Base-by-base conservation (phyloP, 352 stramenopile genomes). In the Globisporangium cylindrosporum region DNA sequence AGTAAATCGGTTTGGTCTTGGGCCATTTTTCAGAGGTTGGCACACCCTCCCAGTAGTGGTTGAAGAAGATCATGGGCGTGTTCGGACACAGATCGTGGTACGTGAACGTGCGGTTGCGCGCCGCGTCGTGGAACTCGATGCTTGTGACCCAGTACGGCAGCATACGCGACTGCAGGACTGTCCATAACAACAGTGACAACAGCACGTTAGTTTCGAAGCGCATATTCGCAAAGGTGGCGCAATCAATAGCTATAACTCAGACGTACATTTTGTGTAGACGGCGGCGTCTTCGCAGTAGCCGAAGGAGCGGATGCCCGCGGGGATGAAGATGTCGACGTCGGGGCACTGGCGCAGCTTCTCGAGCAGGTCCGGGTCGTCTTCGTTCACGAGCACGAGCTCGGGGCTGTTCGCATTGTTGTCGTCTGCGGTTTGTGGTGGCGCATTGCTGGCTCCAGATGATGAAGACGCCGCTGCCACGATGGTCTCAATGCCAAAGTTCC, bases 201-300 rank as follows among this genome's bases (percentile, higher is more conserved):
- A 41, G 36, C 24, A 48, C 48, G 62, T 41, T 18, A 68, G 62
- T 48, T 12, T 43, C 1, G 6, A 22, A 12, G 25, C n/a, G 25
- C 8, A 49, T 20, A 32, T 7, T 12, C 9, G 48, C 25, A 61
- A 25, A 14, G 18, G 9, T 36, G 57, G 10, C 2, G 1, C 14
- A 34, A 1, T 18, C 3, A 57, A 12, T 34, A 66, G 7, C 38
- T 22, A 46, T 20, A 46, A 46, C 22, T 32, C 29, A 61, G 6
- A 69, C 77, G 18, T 74, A 90, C 80, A 88, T 48, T 90, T 88
- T 5, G 81, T 74, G 62, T 91, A 92, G 5, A 76, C 84, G 27
- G 79, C 73, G 5, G 74, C 76, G 58, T 92, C 84, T 54, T 92
- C 84, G 70, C 84, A 92, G 71, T 92, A 92, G 36, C 84, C 82